Conservation (phyloP, 176 grass and related monocot species). For the maize (Zea mays) region DNA sequence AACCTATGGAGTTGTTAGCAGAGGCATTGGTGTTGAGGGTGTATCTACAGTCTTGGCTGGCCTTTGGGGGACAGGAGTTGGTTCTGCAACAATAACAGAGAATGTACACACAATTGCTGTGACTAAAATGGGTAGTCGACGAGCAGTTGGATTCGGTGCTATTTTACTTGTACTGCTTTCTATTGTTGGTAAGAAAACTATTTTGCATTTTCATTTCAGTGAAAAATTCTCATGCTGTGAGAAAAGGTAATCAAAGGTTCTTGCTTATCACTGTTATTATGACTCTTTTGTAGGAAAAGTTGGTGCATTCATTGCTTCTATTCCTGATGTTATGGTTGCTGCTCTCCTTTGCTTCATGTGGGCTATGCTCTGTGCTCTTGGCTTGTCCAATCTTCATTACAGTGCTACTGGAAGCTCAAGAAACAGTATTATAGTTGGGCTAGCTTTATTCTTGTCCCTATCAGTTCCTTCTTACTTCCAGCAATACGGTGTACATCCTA, state of each 20-base stretch:
- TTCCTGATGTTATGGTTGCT: conserved; percentile 95
- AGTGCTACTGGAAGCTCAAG: conserved; percentile 92
- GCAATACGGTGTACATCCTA: conserved; percentile 64
- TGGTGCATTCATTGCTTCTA: conserved; percentile 89
- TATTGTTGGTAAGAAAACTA: conserved; percentile 70
- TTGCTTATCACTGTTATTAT: conserved; percentile 38
- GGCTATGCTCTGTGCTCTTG: conserved; percentile 89
- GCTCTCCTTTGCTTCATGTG: conserved; percentile 97
- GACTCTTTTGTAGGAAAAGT: conserved; percentile 72
- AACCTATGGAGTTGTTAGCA: no score
- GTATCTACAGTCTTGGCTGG: no score
- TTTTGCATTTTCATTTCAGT: background rate
- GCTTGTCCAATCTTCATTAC: conserved; percentile 95
- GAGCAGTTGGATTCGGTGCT: conserved; percentile 87
- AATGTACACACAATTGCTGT: conserved; percentile 97
- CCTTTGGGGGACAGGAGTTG: no score
- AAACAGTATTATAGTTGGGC: conserved; percentile 88
- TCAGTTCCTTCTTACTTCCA: conserved; percentile 94
- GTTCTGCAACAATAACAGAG: conserved; percentile 82
- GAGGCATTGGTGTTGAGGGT: no score
- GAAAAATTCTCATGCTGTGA: background rate
- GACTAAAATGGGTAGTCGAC: conserved; percentile 96
- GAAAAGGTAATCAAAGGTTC: conserved; percentile 11
- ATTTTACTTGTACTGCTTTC: conserved; percentile 76
- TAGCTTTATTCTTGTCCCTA: conserved; percentile 87